A percentile compares a stretch with the other conserved stretches of the same genome.
Conservation (phyloP, 2,329 filamentous ascomycete species). For the Trichoderma citrinoviride region DNA sequence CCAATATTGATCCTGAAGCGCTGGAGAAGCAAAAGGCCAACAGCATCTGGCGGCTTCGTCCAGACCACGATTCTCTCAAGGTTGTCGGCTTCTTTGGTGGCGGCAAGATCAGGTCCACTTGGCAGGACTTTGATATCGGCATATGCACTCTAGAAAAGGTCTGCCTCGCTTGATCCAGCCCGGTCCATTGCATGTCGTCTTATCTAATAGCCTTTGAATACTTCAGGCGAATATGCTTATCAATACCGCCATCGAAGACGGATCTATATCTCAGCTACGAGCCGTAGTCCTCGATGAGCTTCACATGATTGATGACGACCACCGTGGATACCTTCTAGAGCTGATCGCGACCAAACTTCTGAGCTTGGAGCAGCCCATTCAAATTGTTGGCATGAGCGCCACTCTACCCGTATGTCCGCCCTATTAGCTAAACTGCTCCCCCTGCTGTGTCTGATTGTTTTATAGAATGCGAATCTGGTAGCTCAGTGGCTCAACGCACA, state of each 20-base stretch:
- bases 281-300: constrained; percentile 72
- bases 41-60: constrained; percentile 52
- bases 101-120: constrained; percentile 62
- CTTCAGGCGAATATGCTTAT: constrained; percentile 68
- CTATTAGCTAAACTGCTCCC: background rate
- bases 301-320: constrained; percentile 78
- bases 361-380: constrained; percentile 63
- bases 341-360: constrained; percentile 71
- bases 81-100: constrained; percentile 75
- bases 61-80: constrained; percentile 57
- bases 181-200: background rate
- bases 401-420: constrained; percentile 61
- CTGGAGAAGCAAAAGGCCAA: constrained; percentile 36
- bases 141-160: constrained; percentile 78
- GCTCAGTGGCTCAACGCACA: constrained; percentile 69
- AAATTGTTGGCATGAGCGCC: constrained; percentile 78
- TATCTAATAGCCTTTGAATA: background rate
- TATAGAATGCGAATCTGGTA: constrained; percentile 65
- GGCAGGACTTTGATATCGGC: constrained; percentile 74
- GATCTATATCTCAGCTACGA: constrained; percentile 60
- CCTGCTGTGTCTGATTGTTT: background rate
- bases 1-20: constrained; percentile 28
- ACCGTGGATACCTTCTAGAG: constrained; percentile 72
- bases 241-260: constrained; percentile 71
- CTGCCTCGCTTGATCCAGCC: background rate